These are phyloP conservation scores for Chalciporus piperatus DNA, from an alignment of 768 basidiomycete species.

Conservation along the genomic window DNA sequence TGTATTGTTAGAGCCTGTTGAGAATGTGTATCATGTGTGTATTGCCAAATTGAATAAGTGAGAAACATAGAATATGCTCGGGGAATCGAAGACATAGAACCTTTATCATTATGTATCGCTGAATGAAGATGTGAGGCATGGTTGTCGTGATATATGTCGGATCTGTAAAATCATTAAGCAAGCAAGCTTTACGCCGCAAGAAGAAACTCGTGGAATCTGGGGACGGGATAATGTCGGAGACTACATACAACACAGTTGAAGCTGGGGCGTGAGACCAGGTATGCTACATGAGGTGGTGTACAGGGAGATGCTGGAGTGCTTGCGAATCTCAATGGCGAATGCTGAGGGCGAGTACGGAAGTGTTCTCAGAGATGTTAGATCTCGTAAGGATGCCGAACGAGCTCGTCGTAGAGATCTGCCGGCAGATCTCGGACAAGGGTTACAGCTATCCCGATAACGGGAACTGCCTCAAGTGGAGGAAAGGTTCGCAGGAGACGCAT, in stretches of 20 bases:
- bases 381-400: slow-evolving; percentile 85
- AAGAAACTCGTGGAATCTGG: neutral
- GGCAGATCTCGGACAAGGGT: slow-evolving; percentile 92
- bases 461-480: slow-evolving; percentile 83
- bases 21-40: neutral
- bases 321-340: slow-evolving; percentile 7
- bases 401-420: slow-evolving; percentile 80
- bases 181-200: neutral
- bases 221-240: neutral
- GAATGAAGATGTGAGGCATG: neutral
- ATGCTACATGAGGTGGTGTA: slow-evolving; percentile 25
- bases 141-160: neutral
- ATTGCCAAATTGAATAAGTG: neutral
- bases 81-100: slow-evolving; percentile 1
- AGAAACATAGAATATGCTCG: neutral
- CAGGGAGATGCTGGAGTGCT: slow-evolving; percentile 7
- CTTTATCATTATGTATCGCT: neutral
- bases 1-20: neutral
- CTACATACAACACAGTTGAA: slow-evolving; percentile 17
- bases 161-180: neutral
- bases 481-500: slow-evolving; percentile 94
- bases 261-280: slow-evolving; percentile 2
- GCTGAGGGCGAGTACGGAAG: neutral
- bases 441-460: slow-evolving; percentile 90
- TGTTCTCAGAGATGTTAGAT: slow-evolving; percentile 24